A percentile compares a stretch with the other conserved stretches of the same genome.
phyloP scores from a whole-genome alignment of 805 yeast species.

The Cyberlindnera euphorbiiphila region DNA sequence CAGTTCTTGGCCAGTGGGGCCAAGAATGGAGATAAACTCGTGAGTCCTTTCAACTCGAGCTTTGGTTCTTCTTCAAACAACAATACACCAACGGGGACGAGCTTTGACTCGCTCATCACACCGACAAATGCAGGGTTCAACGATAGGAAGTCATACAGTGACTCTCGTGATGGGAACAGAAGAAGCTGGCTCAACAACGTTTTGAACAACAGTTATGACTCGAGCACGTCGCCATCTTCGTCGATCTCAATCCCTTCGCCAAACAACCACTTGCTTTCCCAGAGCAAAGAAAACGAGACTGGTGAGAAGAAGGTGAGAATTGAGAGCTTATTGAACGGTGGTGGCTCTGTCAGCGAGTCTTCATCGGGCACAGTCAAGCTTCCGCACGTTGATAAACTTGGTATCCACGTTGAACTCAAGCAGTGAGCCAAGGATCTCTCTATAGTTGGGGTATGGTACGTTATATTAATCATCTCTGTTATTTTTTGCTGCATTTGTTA shows the following conservation, averaged over 20 bases:
- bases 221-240: slow-evolving; percentile 10
- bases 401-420: too few relatives aligned
- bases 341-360: slow-evolving; percentile 2
- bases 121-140: slow-evolving; percentile 13
- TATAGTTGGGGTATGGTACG: too few relatives aligned
- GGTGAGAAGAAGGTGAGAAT: slow-evolving; percentile 19
- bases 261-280: slow-evolving; percentile 4
- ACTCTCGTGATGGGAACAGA: slow-evolving; percentile 11
- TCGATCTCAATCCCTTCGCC: slow-evolving; percentile 12
- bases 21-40: slow-evolving; percentile 11
- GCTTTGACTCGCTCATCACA: slow-evolving; percentile 12
- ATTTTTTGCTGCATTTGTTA: too few relatives aligned
- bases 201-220: slow-evolving; percentile 14
- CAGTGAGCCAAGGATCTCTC: too few relatives aligned
- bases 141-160: slow-evolving; percentile 1
- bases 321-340: slow-evolving; percentile 20
- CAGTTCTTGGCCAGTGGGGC: slow-evolving; percentile 14
- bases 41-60: slow-evolving; percentile 21
- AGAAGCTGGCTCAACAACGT: slow-evolving; percentile 22
- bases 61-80: slow-evolving; percentile 13
- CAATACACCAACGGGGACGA: slow-evolving; percentile 16
- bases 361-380: slow-evolving; percentile 10
- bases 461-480: background rate
- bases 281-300: slow-evolving; percentile 9
- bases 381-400: slow-evolving; percentile 24